Evolutionary conservation across 306 rosid species (phyloP).

Genomic region (Ochetophila trinervis): DNA sequence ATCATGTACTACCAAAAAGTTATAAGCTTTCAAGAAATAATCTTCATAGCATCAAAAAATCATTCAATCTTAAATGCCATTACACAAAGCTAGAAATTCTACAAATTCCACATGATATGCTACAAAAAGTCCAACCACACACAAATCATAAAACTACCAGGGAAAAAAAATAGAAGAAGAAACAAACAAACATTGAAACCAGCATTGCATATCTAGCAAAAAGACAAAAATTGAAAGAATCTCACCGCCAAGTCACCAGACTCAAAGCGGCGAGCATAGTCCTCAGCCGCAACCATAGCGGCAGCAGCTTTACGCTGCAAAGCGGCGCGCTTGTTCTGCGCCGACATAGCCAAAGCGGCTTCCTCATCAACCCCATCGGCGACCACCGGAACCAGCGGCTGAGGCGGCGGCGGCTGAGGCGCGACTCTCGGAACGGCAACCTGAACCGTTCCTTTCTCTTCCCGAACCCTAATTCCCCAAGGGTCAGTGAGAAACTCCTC

Average conservation of each 20-base stretch:
- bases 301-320: slow-evolving; percentile 90
- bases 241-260: slow-evolving; percentile 66
- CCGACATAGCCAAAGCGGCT: slow-evolving; percentile 50
- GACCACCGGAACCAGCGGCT: slow-evolving; percentile 26
- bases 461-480: slow-evolving; percentile 47
- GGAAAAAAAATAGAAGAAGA: too few relatives aligned
- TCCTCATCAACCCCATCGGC: slow-evolving; percentile 50
- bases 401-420: slow-evolving; percentile 56
- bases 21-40: too few relatives aligned
- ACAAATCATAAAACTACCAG: background rate
- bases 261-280: slow-evolving; percentile 80
- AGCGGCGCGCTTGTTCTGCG: slow-evolving; percentile 75
- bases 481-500: slow-evolving; percentile 52
- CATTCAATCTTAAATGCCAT: too few relatives aligned
- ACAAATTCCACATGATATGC: too few relatives aligned
- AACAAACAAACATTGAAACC: background rate
- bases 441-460: slow-evolving; percentile 41
- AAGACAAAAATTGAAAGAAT: background rate
- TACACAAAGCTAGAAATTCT: too few relatives aligned
- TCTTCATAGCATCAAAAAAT: too few relatives aligned
- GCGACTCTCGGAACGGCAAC: slow-evolving; percentile 76
- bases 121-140: too few relatives aligned
- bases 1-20: background rate
- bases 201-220: background rate
- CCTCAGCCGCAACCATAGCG: slow-evolving; percentile 96